These are phyloP conservation scores for Raphanus hybrid DNA, from an alignment of 441 rosid genomes.

Conservation along the genomic window DNA sequence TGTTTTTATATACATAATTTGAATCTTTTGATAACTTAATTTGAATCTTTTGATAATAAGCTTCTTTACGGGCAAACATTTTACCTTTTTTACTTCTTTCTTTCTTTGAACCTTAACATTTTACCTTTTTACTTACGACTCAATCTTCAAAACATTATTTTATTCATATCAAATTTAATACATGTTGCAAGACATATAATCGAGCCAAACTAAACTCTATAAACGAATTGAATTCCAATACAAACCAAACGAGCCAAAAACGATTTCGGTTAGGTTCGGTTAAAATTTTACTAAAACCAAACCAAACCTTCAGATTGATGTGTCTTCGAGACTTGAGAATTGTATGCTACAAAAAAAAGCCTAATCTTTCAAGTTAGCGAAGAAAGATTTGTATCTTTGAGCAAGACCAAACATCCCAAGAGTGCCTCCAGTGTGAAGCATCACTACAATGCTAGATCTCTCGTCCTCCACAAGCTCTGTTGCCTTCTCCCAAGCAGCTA, in stretches of 20 bases:
- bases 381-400: constrained; percentile 76
- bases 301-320: neutral
- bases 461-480: constrained; percentile 47
- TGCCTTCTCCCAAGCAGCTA: constrained; percentile 85
- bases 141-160: neutral
- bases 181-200: neutral
- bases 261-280: neutral
- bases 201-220: neutral
- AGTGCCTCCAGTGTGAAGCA: constrained; percentile 92
- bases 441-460: constrained; percentile 54
- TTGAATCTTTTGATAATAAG: neutral
- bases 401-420: constrained; percentile 89
- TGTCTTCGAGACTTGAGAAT: neutral
- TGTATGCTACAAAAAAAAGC: neutral
- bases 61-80: neutral
- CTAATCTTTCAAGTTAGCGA: constrained; percentile 42
- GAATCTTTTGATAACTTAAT: neutral
- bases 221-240: neutral
- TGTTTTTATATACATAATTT: neutral
- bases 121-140: neutral
- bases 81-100: neutral
- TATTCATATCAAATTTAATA: neutral
- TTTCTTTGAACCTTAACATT: neutral
- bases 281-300: neutral
- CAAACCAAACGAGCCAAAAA: neutral